Evolutionary conservation across 2,329 filamentous ascomycete species (phyloP).

Genomic region (Neocatenulostroma microsporum): DNA sequence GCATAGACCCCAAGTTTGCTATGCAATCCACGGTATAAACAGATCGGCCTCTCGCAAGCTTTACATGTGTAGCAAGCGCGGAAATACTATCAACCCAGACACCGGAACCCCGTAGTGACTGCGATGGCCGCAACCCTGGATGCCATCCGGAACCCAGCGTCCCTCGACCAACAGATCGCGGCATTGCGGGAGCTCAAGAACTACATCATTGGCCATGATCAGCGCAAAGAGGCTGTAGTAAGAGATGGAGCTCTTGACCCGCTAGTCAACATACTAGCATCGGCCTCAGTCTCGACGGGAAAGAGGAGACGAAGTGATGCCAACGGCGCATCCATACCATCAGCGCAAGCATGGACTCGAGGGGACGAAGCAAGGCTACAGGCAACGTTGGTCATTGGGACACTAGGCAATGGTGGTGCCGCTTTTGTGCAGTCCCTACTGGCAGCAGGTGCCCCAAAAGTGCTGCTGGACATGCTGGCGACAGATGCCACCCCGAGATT

Average conservation of each 20-base stretch:
- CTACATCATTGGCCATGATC: conserved; percentile 76
- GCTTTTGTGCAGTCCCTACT: conserved; percentile 69
- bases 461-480: conserved; percentile 64
- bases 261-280: conserved; percentile 46
- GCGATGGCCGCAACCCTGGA: too few species aligned
- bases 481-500: conserved; percentile 57
- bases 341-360: conserved; percentile 41
- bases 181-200: conserved; percentile 74
- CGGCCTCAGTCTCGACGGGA: conserved; percentile 25
- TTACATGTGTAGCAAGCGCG: too few species aligned
- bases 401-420: conserved; percentile 80
- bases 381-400: conserved; percentile 75
- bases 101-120: too few species aligned
- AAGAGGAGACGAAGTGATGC: conserved; percentile 40
- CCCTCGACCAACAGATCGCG: conserved; percentile 35
- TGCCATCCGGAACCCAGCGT: conserved; percentile 6
- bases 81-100: too few species aligned
- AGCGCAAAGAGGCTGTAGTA: conserved; percentile 76
- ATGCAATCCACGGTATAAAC: too few species aligned
- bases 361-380: conserved; percentile 66
- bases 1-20: too few species aligned
- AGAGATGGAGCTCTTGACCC: conserved; percentile 59
- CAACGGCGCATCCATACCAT: conserved; percentile 32
- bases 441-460: conserved; percentile 57
- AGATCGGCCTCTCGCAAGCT: too few species aligned